Percentiles rank a stretch among this genome's conserved stretches.
phyloP scores from a whole-genome alignment of 805 yeast species.

The Candida awuae region DNA sequence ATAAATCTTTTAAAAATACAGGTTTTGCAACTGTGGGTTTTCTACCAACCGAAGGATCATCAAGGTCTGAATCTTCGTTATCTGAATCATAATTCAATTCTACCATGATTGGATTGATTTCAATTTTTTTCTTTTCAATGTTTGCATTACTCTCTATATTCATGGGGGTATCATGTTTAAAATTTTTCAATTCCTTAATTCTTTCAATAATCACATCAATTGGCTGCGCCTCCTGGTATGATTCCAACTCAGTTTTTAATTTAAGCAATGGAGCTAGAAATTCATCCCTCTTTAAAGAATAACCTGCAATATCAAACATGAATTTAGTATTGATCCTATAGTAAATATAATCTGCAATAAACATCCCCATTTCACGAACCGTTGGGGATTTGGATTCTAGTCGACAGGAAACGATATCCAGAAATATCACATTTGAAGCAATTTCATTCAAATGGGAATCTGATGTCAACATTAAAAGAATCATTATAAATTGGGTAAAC shows the following conservation, averaged over 20 bases:
- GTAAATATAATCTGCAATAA: conserved; percentile 46
- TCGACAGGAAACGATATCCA: conserved; percentile 45
- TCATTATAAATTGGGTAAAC: conserved; percentile 40
- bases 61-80: conserved; percentile 43
- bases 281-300: conserved; percentile 14
- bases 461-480: conserved; percentile 25
- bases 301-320: conserved; percentile 24
- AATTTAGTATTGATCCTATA: conserved; percentile 24
- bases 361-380: conserved; percentile 47
- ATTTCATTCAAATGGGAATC: conserved; percentile 23
- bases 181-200: no score
- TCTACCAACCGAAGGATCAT: conserved; percentile 33
- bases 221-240: conserved; percentile 10
- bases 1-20: conserved; percentile 65
- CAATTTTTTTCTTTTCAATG: background rate
- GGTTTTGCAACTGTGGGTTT: conserved; percentile 38
- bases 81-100: conserved; percentile 22
- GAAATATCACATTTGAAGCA: conserved; percentile 33
- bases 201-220: conserved; percentile 2
- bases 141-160: background rate
- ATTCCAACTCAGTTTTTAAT: no score
- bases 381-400: conserved; percentile 40
- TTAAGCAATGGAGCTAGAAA: conserved; percentile 4
- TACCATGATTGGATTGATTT: conserved; percentile 9
- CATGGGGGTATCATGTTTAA: background rate